phyloP scores from a whole-genome alignment of 768 basidiomycete genomes.

The Termitomyces sp. region DNA sequence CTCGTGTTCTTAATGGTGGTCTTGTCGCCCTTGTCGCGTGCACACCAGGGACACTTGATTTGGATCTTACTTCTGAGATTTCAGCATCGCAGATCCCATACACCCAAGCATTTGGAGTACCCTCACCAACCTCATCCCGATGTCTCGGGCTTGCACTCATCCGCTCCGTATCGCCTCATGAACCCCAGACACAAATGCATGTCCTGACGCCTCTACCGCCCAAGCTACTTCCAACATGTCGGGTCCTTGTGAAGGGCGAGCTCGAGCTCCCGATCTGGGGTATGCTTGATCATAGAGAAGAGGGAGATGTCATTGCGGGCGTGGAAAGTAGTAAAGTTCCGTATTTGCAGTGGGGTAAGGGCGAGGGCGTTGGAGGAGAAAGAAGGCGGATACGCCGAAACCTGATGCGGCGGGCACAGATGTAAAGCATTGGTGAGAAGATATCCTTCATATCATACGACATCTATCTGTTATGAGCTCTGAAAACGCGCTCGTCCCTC shows the following conservation, averaged over 20 bases:
- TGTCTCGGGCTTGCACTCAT: constrained; percentile 79
- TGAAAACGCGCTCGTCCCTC: constrained; percentile 45
- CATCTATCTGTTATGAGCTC: not conserved
- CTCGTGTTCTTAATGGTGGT: constrained; percentile 70
- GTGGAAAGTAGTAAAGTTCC: constrained; percentile 55
- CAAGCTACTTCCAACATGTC: constrained; percentile 29
- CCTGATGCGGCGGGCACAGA: constrained; percentile 78
- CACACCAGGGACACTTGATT: constrained; percentile 35
- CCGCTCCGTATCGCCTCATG: constrained; percentile 39
- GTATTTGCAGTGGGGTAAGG: constrained; percentile 75
- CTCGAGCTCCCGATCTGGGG: constrained; percentile 86
- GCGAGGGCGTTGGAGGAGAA: constrained; percentile 67
- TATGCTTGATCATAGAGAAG: constrained; percentile 65
- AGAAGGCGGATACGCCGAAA: constrained; percentile 74
- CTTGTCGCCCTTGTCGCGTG: constrained; percentile 69
- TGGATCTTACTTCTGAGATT: constrained; percentile 7
- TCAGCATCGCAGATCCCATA: constrained; percentile 41
- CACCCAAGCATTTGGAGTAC: constrained; percentile 44
- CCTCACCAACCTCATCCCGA: constrained; percentile 51
- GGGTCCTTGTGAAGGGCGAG: constrained; percentile 78
- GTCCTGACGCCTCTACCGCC: constrained; percentile 75
- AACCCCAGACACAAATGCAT: constrained; percentile 51
- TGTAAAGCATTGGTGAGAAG: constrained; percentile 26
- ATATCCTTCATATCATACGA: not conserved
- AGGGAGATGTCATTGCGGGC: constrained; percentile 33